phyloP scores from a whole-genome alignment of 2,329 filamentous ascomycete species.

The Fusarium incarnatum region DNA sequence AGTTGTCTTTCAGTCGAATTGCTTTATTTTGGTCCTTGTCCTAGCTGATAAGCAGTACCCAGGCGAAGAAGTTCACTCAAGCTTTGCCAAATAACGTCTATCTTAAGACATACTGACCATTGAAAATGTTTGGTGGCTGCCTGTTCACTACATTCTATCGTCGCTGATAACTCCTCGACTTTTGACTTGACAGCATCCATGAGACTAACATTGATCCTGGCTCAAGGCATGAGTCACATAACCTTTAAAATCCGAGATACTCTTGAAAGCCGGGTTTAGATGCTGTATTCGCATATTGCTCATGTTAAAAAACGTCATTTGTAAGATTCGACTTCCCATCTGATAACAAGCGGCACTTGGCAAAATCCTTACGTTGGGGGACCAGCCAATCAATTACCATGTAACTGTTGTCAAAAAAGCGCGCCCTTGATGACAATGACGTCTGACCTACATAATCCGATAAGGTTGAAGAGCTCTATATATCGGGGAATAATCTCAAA shows the following conservation, averaged over 20 bases:
- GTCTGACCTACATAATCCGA: not conserved
- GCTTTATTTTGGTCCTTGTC: no score
- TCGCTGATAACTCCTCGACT: no score
- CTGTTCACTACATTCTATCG: no score
- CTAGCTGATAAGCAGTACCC: no score
- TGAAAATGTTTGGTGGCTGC: no score
- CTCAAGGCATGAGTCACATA: not conserved
- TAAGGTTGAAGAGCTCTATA: not conserved
- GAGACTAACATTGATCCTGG: rapidly evolving
- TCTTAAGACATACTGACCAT: not conserved
- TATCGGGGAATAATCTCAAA: rapidly evolving
- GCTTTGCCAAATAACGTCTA: no score
- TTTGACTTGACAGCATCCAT: rapidly evolving
- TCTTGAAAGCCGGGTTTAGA: rapidly evolving
- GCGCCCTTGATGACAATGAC: not conserved
- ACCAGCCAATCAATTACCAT: not conserved
- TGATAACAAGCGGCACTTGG: not conserved
- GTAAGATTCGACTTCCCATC: not conserved
- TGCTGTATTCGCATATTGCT: not conserved
- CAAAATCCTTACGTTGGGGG: not conserved
- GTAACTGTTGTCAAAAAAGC: not conserved
- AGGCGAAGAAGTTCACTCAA: no score
- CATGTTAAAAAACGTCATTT: not conserved
- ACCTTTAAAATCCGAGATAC: rapidly evolving
- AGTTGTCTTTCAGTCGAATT: no score